Percentiles rank a stretch among this genome's conserved stretches.
These are phyloP conservation scores for Xylaria sp. DNA, from an alignment of 2,329 filamentous ascomycete species.

Conservation along the genomic window DNA sequence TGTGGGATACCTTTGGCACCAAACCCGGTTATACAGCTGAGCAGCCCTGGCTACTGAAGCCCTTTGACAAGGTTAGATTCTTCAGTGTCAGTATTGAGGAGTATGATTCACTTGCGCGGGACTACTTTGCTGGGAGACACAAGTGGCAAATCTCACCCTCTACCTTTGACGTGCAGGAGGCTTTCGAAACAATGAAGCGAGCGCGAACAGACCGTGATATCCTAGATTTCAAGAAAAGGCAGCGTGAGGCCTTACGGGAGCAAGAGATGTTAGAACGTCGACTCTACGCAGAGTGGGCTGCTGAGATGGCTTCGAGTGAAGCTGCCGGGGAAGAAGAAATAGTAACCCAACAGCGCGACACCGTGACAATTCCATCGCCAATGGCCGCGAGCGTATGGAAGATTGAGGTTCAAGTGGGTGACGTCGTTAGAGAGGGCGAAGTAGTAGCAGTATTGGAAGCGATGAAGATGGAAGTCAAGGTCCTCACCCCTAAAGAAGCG, in stretches of 20 bases:
- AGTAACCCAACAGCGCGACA: background rate
- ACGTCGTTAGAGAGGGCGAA: conserved; percentile 56
- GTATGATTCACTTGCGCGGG: conserved; percentile 37
- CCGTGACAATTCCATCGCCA: conserved; percentile 54
- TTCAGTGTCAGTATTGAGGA: conserved; percentile 51
- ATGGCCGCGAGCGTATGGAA: conserved; percentile 66
- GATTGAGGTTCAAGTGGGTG: conserved; percentile 56
- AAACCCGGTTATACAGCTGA: conserved; percentile 47
- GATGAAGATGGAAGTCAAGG: conserved; percentile 66
- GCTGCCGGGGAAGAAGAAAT: conserved; percentile 36
- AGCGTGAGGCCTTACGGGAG: conserved; percentile 1
- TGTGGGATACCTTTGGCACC: conserved; percentile 51
- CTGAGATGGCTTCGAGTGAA: background rate
- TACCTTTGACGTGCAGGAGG: conserved; percentile 9
- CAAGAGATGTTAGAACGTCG: conserved; percentile 5
- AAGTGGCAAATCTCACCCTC: conserved; percentile 15
- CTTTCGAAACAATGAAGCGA: background rate
- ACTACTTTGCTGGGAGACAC: conserved; percentile 23
- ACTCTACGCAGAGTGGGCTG: conserved; percentile 17
- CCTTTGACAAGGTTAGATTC: conserved; percentile 52
- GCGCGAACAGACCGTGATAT: conserved; percentile 29
- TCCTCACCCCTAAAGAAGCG: conserved; percentile 23
- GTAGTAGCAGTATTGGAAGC: conserved; percentile 62
- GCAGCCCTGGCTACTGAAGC: conserved; percentile 53
- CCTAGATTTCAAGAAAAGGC: conserved; percentile 35